A percentile compares a stretch with the other conserved stretches of the same genome.
Evolutionary conservation across 2,329 filamentous ascomycete genomes (phyloP).

Genomic region (Ascochyta lentis): DNA sequence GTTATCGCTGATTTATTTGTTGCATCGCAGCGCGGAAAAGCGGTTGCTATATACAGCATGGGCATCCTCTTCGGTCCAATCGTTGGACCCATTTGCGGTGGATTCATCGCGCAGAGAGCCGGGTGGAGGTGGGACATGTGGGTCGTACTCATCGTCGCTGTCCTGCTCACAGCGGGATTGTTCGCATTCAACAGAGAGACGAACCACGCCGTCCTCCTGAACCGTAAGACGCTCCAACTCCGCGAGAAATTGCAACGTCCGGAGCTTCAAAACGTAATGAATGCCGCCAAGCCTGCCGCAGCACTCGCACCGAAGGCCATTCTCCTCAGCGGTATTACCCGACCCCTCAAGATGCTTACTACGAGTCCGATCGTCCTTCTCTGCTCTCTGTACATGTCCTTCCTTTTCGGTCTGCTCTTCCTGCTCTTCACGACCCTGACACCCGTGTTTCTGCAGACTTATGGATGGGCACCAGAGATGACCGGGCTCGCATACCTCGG

Average conservation of each 20-base stretch:
- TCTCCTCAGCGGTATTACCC: constrained; percentile 44
- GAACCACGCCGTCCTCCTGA: constrained; percentile 56
- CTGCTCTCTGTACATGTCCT: constrained; percentile 43
- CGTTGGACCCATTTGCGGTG: constrained; percentile 43
- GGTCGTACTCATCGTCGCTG: constrained; percentile 39
- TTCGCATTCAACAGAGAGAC: constrained; percentile 56
- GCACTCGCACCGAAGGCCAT: constrained; percentile 23
- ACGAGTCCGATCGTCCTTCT: constrained; percentile 43
- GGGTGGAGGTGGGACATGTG: constrained; percentile 49
- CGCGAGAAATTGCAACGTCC: constrained; percentile 54
- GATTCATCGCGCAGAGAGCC: constrained; percentile 44
- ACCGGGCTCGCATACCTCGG: constrained; percentile 47
- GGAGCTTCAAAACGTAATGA: constrained; percentile 55
- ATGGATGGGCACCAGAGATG: constrained; percentile 41
- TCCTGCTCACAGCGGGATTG: constrained; percentile 34
- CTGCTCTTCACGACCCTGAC: constrained; percentile 49
- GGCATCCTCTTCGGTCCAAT: constrained; percentile 45
- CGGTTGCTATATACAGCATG: constrained; percentile 40
- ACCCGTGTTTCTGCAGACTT: constrained; percentile 39
- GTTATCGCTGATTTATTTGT: constrained; percentile 47
- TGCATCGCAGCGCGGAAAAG: constrained; percentile 41
- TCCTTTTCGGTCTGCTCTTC: constrained; percentile 46
- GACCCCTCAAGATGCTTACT: constrained; percentile 44
- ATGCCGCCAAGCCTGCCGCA: constrained; percentile 27
- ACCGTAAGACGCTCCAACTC: constrained; percentile 64